Base-by-base conservation (phyloP, 1,284 basidiomycete genomes). In the Cronartium quercuum region DNA sequence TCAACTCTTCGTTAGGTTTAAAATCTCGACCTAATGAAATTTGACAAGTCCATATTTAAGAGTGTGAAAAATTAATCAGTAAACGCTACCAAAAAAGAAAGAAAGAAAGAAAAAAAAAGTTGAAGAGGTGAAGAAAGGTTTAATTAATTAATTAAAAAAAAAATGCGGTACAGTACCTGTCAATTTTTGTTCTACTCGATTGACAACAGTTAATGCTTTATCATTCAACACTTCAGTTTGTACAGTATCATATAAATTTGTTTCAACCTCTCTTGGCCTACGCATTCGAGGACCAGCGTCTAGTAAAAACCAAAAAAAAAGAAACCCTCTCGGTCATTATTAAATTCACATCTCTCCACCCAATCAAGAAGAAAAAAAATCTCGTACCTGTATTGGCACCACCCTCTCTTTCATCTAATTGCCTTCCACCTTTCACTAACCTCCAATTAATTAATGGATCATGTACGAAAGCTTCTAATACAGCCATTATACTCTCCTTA, bases 401-500 rank as follows among this genome's bases (percentile, higher is more conserved):
- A 6, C 75, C 77, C 41, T 71, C 65, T 51, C 77, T 62, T 41
- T 77, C 74, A 55, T 78, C 76, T n/a, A 79, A 77, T 60, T 79
- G 79, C 6, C 78, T 44, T 2, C 78, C 79, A 15, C 78, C 78
- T 76, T 79, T 78, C 6, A 83, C 84, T 61, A 85, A 78, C 77
- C 86, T 82, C 86, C 86, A 87, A 67, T 83, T 84, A 78, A 87
- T 86, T 66, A 87, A 79, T 0, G 86, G 86, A 78, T 87, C 86
- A 79, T 86, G 86, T 12, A 87, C 86, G 77, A 87, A 87, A 4
- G 86, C 96, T 82, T 98, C 96, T 40, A 99, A 85, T 29, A 99
- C 92, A 12, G 96, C 96, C 89, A 98, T 91, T 76, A 99, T 86
- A 18, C 92, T 95, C 83, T 98, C 96, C 83, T 95, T 94, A 85